These are phyloP conservation scores for Aspergillus olivimuriae DNA, from an alignment of 495 filamentous ascomycete species.

Conservation along the genomic window DNA sequence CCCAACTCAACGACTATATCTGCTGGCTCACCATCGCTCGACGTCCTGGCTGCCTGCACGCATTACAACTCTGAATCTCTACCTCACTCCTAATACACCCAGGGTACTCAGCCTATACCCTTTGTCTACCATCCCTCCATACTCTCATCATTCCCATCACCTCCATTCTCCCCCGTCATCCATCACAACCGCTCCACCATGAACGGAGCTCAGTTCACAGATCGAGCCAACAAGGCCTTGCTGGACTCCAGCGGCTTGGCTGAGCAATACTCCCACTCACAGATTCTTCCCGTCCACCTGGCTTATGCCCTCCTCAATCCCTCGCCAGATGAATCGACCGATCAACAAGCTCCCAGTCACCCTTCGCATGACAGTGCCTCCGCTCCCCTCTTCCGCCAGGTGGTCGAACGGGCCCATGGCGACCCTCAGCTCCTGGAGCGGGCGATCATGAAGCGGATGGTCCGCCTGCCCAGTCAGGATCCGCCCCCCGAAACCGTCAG, in stretches of 20 bases:
- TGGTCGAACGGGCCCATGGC: slow-evolving; percentile 88
- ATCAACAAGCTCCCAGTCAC: slow-evolving; percentile 57
- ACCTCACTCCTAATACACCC: background rate
- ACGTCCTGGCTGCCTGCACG: background rate
- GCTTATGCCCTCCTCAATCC: slow-evolving; percentile 86
- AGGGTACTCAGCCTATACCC: background rate
- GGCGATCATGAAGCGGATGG: slow-evolving; percentile 81
- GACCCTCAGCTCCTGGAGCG: slow-evolving; percentile 85
- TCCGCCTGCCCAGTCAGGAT: slow-evolving; percentile 87
- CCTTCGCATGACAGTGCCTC: slow-evolving; percentile 50
- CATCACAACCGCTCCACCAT: too few relatives aligned
- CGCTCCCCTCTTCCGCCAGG: slow-evolving; percentile 80
- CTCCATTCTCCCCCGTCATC: background rate
- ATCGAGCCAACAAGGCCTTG: slow-evolving; percentile 81
- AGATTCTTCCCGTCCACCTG: slow-evolving; percentile 82
- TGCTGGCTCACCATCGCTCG: slow-evolving; percentile 8
- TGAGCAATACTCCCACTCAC: slow-evolving; percentile 81
- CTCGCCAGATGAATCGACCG: slow-evolving; percentile 66
- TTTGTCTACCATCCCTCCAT: background rate
- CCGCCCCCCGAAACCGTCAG: slow-evolving; percentile 84
- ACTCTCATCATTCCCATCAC: background rate
- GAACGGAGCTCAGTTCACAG: slow-evolving; percentile 69
- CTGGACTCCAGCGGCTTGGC: slow-evolving; percentile 78
- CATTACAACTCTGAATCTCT: background rate
- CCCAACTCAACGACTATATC: slow-evolving; percentile 20